Conservation (phyloP, 2,329 filamentous ascomycete species). For the Cytospora leucostoma region DNA sequence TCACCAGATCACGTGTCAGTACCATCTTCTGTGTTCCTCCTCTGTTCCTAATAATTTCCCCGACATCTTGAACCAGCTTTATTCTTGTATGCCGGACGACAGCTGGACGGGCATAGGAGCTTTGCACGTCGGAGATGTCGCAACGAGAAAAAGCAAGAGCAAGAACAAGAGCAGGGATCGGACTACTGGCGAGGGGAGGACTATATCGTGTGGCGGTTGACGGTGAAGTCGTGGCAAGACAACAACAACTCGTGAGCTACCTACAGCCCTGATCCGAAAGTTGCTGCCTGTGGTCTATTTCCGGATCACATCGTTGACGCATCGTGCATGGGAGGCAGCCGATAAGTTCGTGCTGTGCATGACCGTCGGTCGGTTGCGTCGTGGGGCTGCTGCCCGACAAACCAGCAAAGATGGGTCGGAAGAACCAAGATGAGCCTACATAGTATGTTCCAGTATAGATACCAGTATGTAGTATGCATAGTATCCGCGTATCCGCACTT, state of each 20-base stretch:
- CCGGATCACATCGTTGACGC: background rate
- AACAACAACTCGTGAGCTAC: too few species aligned
- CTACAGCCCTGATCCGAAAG: background rate
- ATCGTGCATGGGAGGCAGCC: slow-evolving; percentile 15
- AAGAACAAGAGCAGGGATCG: background rate
- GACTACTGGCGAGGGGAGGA: background rate
- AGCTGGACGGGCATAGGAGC: background rate
- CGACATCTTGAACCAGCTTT: background rate
- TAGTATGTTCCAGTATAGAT: background rate
- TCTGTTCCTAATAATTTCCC: background rate
- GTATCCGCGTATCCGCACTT: background rate
- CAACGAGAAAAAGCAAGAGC: background rate
- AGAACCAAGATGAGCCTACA: background rate
- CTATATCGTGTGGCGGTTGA: too few species aligned
- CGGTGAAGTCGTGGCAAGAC: too few species aligned
- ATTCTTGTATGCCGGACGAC: background rate
- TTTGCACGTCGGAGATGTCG: background rate
- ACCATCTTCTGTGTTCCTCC: background rate
- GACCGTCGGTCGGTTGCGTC: background rate
- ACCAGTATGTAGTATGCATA: background rate
- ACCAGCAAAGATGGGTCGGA: background rate
- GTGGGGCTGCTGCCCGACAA: slow-evolving; percentile 6
- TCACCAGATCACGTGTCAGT: background rate
- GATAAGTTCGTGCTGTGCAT: slow-evolving; percentile 10
- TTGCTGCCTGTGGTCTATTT: background rate